Conservation (phyloP, 2,329 filamentous ascomycete genomes). For the Alternaria ethzedia region DNA sequence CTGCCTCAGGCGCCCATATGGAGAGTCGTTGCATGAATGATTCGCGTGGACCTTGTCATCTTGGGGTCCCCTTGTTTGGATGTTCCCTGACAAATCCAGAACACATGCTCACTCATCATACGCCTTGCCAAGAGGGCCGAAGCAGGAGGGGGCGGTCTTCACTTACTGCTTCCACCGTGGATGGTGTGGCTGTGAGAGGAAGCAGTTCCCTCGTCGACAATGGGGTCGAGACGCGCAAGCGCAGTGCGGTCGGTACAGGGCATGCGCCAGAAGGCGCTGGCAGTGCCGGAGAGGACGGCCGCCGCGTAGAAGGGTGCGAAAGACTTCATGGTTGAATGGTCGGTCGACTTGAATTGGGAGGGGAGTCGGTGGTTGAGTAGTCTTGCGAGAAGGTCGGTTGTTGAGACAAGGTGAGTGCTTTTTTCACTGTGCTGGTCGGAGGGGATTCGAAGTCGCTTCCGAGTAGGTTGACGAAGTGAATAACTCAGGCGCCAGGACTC, state of each 20-base stretch:
- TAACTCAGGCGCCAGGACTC: conserved; percentile 39
- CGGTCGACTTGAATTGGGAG: conserved; percentile 3
- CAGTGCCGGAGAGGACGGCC: conserved; percentile 44
- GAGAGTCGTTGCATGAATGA: neutral
- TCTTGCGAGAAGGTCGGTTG: conserved; percentile 3
- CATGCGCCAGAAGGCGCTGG: conserved; percentile 75
- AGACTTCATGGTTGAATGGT: conserved; percentile 37
- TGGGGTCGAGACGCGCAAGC: conserved; percentile 62
- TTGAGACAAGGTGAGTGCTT: conserved; percentile 3
- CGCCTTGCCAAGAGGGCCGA: conserved; percentile 44
- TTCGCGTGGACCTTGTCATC: neutral
- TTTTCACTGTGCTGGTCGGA: neutral
- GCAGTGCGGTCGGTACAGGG: conserved; percentile 68
- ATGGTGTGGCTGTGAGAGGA: conserved; percentile 43
- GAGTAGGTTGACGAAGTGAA: conserved; percentile 11
- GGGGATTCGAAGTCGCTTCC: neutral
- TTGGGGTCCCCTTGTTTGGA: neutral
- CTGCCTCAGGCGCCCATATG: conserved; percentile 18
- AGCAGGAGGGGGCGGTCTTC: conserved; percentile 48
- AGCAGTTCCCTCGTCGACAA: conserved; percentile 38
- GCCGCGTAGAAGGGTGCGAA: conserved; percentile 34
- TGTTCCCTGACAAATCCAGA: neutral
- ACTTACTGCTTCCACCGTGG: conserved; percentile 58
- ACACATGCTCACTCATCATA: conserved; percentile 9
- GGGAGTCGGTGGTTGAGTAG: conserved; percentile 3